These are phyloP conservation scores for Phytopythium oedochilum DNA, from an alignment of 352 stramenopile species.

Conservation along the genomic window DNA sequence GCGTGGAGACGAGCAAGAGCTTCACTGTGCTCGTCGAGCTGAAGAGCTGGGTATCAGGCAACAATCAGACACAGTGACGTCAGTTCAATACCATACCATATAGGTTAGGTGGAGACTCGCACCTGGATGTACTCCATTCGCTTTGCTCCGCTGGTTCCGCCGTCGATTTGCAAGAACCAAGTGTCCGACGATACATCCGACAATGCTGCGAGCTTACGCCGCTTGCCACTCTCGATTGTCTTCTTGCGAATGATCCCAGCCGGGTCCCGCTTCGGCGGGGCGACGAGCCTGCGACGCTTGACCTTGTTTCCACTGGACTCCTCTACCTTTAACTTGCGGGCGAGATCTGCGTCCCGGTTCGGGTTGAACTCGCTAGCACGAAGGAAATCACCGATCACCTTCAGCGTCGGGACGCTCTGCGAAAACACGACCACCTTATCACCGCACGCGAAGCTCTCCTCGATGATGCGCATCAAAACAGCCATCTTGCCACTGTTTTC, in stretches of 20 bases:
- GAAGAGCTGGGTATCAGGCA: conserved; percentile 37
- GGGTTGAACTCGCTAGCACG: conserved; percentile 49
- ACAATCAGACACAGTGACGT: conserved; percentile 1
- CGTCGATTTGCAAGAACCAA: conserved; percentile 83
- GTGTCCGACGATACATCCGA: conserved; percentile 17
- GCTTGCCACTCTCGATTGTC: conserved; percentile 15
- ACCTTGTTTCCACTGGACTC: conserved; percentile 10
- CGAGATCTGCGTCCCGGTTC: conserved; percentile 16
- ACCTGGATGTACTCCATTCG: conserved; percentile 86
- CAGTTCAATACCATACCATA: not conserved
- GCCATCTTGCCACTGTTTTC: conserved; percentile 83
- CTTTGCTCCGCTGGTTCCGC: conserved; percentile 64
- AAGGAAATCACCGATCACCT: conserved; percentile 74
- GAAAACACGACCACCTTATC: conserved; percentile 89
- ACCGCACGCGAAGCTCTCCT: conserved; percentile 62
- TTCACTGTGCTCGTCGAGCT: conserved; percentile 58
- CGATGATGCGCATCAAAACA: conserved; percentile 64
- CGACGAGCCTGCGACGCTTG: conserved; percentile 25
- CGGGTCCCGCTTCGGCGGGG: conserved; percentile 41
- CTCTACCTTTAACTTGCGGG: conserved; percentile 13
- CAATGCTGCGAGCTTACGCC: not conserved
- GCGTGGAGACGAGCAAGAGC: conserved; percentile 74
- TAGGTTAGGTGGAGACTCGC: not conserved
- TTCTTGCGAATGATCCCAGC: conserved; percentile 54
- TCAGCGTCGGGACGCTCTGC: conserved; percentile 82